Evolutionary conservation across 192 early-diverging fungal genomes (phyloP).

Genomic region (Coemansia sp.): DNA sequence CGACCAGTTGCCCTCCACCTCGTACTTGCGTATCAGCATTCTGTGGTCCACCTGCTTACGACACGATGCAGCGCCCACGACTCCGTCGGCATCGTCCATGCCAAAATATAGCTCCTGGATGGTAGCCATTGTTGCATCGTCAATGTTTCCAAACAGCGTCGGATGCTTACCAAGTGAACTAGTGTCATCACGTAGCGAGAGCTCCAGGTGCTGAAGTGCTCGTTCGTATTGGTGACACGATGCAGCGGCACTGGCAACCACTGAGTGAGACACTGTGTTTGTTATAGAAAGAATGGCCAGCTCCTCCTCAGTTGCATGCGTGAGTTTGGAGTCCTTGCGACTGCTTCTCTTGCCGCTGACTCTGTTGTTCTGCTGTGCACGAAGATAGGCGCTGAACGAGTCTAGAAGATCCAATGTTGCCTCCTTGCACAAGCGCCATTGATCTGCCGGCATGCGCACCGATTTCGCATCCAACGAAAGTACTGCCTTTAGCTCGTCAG

Average conservation of each 20-base stretch:
- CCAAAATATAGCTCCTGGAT: constrained; percentile 49
- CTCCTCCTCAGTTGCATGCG: constrained; percentile 27
- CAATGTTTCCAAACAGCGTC: constrained; percentile 36
- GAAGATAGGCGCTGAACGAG: constrained; percentile 26
- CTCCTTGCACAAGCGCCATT: constrained; percentile 44
- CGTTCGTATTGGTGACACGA: constrained; percentile 49
- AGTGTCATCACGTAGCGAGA: constrained; percentile 26
- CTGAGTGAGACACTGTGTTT: constrained; percentile 11
- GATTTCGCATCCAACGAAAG: constrained; percentile 11
- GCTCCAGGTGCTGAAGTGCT: constrained; percentile 35
- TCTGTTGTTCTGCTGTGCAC: constrained; percentile 25
- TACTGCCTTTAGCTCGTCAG: constrained; percentile 36
- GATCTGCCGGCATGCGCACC: constrained; percentile 23
- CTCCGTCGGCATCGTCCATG: constrained; percentile 50
- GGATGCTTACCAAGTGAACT: constrained; percentile 15
- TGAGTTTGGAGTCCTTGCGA: constrained; percentile 21
- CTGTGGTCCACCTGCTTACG: constrained; percentile 33
- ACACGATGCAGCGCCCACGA: constrained; percentile 40
- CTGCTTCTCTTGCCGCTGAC: constrained; percentile 24
- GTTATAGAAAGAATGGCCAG: constrained; percentile 21
- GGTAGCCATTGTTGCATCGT: constrained; percentile 31
- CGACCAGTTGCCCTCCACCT: constrained; percentile 54
- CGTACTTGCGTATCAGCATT: constrained; percentile 39
- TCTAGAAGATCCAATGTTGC: constrained; percentile 40
- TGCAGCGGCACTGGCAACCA: constrained; percentile 31